These are phyloP conservation scores for Podospora pseudocomata DNA, from an alignment of 495 filamentous ascomycete species.

Conservation along the genomic window DNA sequence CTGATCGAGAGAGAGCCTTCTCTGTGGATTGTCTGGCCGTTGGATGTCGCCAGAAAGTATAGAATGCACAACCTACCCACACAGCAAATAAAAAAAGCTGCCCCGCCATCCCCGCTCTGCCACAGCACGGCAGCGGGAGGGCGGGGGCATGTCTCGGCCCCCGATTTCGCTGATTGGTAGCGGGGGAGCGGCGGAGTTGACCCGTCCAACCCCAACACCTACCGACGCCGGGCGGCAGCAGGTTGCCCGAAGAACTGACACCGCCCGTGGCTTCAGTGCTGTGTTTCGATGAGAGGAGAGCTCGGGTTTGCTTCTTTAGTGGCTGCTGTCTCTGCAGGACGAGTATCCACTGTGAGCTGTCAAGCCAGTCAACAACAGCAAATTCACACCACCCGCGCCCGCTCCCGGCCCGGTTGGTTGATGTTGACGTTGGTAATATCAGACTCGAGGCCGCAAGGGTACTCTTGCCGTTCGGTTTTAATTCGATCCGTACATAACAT, in stretches of 20 bases:
- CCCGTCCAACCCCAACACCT: neutral
- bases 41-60: neutral
- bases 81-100: neutral
- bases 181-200: neutral
- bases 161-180: neutral
- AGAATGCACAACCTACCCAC: neutral
- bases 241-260: neutral
- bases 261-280: neutral
- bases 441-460: neutral
- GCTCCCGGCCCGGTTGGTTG: no score
- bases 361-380: no score
- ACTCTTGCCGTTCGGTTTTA: neutral
- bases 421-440: neutral
- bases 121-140: constrained; percentile 1
- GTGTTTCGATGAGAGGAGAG: no score
- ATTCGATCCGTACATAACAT: no score
- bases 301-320: no score
- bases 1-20: neutral
- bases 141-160: neutral
- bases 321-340: no score
- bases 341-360: no score
- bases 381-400: no score
- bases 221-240: neutral
- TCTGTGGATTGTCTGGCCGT: neutral
- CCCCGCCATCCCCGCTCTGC: neutral